Evolutionary conservation across 2,329 filamentous ascomycete species (phyloP).

Genomic region (Curvularia sp.): DNA sequence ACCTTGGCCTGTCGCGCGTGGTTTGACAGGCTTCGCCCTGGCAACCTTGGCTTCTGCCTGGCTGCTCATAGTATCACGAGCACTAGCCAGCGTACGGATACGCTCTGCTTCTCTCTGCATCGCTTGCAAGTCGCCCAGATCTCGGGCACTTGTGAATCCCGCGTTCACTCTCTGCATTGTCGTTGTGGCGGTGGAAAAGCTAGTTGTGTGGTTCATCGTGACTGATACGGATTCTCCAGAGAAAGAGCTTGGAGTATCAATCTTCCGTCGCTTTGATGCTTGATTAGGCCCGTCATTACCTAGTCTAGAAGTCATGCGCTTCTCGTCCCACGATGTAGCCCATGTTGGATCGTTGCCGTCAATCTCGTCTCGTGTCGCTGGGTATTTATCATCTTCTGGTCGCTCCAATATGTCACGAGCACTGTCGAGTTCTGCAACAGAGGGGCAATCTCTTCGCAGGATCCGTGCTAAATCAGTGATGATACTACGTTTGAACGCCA

Average conservation of each 20-base stretch:
- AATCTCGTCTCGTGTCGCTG: conserved; percentile 46
- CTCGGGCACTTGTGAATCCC: conserved; percentile 52
- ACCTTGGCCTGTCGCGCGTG: conserved; percentile 57
- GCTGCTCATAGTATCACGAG: conserved; percentile 31
- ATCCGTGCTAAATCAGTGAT: conserved; percentile 75
- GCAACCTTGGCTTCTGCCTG: conserved; percentile 25
- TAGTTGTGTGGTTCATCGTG: conserved; percentile 43
- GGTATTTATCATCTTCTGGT: conserved; percentile 48
- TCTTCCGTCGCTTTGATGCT: conserved; percentile 38
- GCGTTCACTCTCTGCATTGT: conserved; percentile 29
- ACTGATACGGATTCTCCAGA: conserved; percentile 23
- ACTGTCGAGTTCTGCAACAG: conserved; percentile 47
- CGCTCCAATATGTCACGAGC: conserved; percentile 37
- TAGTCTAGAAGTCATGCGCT: conserved; percentile 9
- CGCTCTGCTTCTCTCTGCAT: conserved; percentile 51
- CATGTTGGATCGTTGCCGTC: conserved; percentile 38
- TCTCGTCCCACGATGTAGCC: conserved; percentile 22
- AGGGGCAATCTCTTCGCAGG: conserved; percentile 68
- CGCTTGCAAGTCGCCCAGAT: conserved; percentile 43
- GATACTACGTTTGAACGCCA: conserved; percentile 66
- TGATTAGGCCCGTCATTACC: conserved; percentile 15
- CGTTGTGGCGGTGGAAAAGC: conserved; percentile 39
- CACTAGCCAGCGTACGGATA: conserved; percentile 33
- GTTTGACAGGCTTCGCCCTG: conserved; percentile 38
- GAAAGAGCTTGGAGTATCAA: conserved; percentile 25